phyloP scores from a whole-genome alignment of 2,329 filamentous ascomycete genomes.

The Trichoderma asperellum region DNA sequence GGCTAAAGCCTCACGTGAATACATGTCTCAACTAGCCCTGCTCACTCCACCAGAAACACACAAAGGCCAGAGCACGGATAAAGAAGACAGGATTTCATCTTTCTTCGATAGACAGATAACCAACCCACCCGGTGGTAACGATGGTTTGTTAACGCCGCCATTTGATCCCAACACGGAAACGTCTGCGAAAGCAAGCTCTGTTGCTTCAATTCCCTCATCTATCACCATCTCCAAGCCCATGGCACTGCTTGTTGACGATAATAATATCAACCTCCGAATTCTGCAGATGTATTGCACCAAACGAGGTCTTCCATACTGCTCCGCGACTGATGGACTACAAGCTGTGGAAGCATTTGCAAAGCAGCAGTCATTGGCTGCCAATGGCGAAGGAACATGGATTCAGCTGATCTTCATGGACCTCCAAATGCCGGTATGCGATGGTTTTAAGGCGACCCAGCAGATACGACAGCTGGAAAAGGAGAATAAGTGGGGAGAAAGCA shows the following conservation, averaged over 20 bases:
- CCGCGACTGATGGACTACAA: background rate
- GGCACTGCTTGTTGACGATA: slow-evolving; percentile 7
- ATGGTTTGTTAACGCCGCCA: background rate
- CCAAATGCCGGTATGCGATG: slow-evolving; percentile 6
- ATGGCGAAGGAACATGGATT: background rate
- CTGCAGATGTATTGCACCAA: slow-evolving; percentile 13
- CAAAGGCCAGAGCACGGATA: background rate
- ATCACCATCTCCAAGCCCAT: background rate
- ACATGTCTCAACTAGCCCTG: background rate
- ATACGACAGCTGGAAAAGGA: background rate
- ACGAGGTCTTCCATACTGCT: slow-evolving; percentile 7
- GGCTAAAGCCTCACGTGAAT: background rate
- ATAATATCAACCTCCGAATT: slow-evolving; percentile 9
- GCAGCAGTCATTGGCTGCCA: background rate
- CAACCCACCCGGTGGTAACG: background rate
- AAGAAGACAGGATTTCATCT: background rate
- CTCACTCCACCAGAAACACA: background rate
- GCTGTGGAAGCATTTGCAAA: background rate
- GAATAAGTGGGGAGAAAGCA: background rate
- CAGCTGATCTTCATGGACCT: slow-evolving; percentile 11
- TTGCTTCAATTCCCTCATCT: background rate
- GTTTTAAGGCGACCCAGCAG: background rate
- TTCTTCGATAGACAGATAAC: background rate
- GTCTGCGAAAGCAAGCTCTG: background rate
- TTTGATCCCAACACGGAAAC: background rate